Conservation (phyloP, 768 basidiomycete genomes). For the Mycena venus region DNA sequence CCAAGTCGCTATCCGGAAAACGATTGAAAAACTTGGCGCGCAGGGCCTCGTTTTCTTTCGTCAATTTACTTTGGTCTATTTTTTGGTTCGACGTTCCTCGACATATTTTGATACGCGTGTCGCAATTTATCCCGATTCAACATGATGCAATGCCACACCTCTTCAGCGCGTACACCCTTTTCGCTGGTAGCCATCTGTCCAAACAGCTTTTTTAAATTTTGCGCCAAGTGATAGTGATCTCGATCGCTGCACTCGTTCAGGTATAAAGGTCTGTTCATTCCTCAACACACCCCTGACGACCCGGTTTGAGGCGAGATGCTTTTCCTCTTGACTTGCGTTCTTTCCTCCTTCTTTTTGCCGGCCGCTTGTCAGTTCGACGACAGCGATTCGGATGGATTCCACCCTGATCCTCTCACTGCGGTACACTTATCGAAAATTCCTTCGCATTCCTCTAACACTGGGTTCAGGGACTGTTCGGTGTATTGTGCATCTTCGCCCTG, state of each 20-base stretch:
- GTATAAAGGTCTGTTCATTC: background rate
- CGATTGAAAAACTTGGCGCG: too few relatives aligned
- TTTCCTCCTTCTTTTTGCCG: slow-evolving; percentile 23
- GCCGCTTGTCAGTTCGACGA: slow-evolving; percentile 18
- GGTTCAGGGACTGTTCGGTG: slow-evolving; percentile 23
- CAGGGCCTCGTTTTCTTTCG: background rate
- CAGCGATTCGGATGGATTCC: slow-evolving; percentile 5
- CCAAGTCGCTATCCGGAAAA: too few relatives aligned
- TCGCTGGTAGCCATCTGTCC: background rate
- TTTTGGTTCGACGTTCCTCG: background rate
- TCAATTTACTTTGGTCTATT: background rate
- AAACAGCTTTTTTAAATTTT: background rate
- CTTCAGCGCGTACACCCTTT: background rate
- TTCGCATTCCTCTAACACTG: background rate
- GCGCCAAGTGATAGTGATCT: background rate
- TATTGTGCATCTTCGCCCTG: slow-evolving; percentile 26
- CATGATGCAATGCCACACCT: background rate
- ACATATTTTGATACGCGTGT: background rate
- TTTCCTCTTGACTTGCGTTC: background rate
- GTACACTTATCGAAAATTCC: background rate
- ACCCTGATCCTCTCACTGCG: slow-evolving; percentile 22
- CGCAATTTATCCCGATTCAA: background rate
- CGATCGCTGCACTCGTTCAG: background rate
- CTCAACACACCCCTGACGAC: background rate
- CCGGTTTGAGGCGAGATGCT: background rate